Conservation (phyloP, 1,139 yeast species). For the Geotrichum citri-aurantii region DNA sequence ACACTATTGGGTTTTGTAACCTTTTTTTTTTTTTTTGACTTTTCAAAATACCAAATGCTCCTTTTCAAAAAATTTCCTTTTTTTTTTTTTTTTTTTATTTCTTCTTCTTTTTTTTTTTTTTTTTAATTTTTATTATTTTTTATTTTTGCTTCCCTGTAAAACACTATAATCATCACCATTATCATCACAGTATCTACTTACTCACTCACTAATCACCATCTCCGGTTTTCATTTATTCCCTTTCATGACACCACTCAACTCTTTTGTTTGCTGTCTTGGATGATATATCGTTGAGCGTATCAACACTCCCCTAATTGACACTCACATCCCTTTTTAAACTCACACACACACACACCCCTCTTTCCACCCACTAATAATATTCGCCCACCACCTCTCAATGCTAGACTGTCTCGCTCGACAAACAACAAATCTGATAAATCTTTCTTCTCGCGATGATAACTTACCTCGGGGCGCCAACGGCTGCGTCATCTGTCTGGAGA, state of each 20-base stretch:
- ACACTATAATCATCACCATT: neutral
- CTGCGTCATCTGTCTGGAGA: constrained; percentile 15
- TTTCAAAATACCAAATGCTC: neutral
- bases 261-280: neutral
- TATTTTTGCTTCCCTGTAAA: neutral
- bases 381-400: no score
- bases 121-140: neutral
- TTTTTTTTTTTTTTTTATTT: neutral
- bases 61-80: neutral
- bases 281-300: neutral
- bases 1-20: no score
- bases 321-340: neutral
- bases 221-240: no score
- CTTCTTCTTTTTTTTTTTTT: neutral
- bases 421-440: neutral
- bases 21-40: neutral
- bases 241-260: neutral
- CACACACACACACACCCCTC: no score
- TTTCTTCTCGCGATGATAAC: neutral
- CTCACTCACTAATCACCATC: neutral
- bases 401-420: no score
- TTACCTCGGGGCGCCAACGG: constrained; percentile 9
- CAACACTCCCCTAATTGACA: neutral
- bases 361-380: no score
- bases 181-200: neutral